Conservation (phyloP, 768 basidiomycete species). For the Mycena rosella region DNA sequence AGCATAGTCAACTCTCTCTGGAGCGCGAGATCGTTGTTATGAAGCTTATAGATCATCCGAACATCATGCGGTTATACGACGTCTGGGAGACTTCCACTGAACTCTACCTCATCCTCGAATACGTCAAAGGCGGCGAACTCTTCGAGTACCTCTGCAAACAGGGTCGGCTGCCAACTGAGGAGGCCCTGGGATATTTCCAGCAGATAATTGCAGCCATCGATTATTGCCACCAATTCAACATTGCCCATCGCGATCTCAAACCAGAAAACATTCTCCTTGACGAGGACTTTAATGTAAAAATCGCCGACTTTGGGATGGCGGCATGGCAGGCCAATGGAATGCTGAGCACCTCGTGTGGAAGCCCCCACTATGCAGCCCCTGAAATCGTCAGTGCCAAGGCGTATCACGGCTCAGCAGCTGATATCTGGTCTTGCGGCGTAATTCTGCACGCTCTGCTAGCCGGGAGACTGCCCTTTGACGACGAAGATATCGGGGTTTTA, state of each 20-base stretch:
- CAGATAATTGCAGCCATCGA: constrained; percentile 93
- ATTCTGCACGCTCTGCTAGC: constrained; percentile 92
- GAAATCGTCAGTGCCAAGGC: constrained; percentile 88
- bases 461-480: constrained; percentile 93
- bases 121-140: constrained; percentile 94
- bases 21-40: constrained; percentile 97
- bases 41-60: constrained; percentile 97
- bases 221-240: constrained; percentile 95
- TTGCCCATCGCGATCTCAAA: constrained; percentile 95
- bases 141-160: constrained; percentile 91
- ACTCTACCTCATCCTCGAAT: constrained; percentile 93
- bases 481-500: constrained; percentile 83
- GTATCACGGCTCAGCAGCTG: constrained; percentile 89
- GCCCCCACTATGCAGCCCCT: constrained; percentile 95
- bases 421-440: constrained; percentile 98
- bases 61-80: constrained; percentile 94
- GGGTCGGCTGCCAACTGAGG: constrained; percentile 75
- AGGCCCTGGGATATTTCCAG: constrained; percentile 90
- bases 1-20: constrained; percentile 82
- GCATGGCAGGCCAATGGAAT: constrained; percentile 82
- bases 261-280: constrained; percentile 94
- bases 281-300: constrained; percentile 87
- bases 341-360: constrained; percentile 90
- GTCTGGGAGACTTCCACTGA: constrained; percentile 96
- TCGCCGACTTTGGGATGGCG: constrained; percentile 98